A percentile compares a stretch with the other conserved stretches of the same genome.
Conservation (phyloP, 164 flowering plant genomes). For the Magnolia kwangsiensis region DNA sequence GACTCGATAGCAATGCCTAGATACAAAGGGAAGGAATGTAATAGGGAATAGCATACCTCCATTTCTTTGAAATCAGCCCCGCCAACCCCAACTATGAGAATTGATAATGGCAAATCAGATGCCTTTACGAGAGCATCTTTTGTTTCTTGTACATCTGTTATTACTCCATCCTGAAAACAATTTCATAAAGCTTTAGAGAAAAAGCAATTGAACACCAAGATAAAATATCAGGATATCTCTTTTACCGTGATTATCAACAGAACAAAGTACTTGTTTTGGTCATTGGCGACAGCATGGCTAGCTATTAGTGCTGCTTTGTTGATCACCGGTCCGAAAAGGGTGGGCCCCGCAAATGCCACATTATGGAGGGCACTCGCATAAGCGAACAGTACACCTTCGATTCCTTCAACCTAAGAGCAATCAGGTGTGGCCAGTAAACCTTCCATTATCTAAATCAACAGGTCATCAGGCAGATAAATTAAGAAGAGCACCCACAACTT, state of each 20-base stretch:
- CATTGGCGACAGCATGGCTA: slow-evolving; percentile 39
- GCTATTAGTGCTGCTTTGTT: slow-evolving; percentile 76
- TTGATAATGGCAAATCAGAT: slow-evolving; percentile 89
- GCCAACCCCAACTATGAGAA: slow-evolving; percentile 94
- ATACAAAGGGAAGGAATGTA: too few species aligned
- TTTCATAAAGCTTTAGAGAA: neutral
- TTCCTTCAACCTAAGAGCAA: slow-evolving; percentile 64
- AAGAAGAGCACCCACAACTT: too few species aligned
- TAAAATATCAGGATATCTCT: neutral
- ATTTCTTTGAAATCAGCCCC: slow-evolving; percentile 76
- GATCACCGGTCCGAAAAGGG: slow-evolving; percentile 80
- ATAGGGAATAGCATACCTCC: slow-evolving; percentile 52
- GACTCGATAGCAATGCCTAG: too few species aligned
- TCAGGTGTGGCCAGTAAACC: neutral
- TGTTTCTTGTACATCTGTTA: slow-evolving; percentile 80
- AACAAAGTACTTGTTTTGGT: slow-evolving; percentile 58
- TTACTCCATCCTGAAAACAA: slow-evolving; percentile 74
- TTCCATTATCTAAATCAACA: too few species aligned
- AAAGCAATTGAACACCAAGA: neutral
- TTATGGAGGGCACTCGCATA: slow-evolving; percentile 63
- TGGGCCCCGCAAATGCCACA: slow-evolving; percentile 80
- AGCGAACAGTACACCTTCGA: slow-evolving; percentile 77
- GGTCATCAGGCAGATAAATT: too few species aligned
- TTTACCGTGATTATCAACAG: slow-evolving; percentile 80
- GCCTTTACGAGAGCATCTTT: slow-evolving; percentile 82